phyloP scores from a whole-genome alignment of 495 filamentous ascomycete genomes.

The Podospora sp. region DNA sequence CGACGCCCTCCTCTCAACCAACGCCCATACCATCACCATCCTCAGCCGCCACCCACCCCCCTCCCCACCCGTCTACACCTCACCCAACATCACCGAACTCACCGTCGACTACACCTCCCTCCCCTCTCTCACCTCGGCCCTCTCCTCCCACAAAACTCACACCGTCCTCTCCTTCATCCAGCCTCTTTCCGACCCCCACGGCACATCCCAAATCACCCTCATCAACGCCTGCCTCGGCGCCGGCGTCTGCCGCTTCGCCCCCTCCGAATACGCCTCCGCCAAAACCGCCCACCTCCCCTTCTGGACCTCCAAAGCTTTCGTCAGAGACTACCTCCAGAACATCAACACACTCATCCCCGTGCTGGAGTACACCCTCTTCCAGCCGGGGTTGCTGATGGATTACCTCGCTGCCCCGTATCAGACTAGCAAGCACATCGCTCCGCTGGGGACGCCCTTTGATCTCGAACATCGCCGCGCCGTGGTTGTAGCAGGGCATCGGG shows the following conservation, averaged over 20 bases:
- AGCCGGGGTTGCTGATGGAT: conserved; percentile 57
- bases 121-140: neutral
- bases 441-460: conserved; percentile 45
- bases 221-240: neutral
- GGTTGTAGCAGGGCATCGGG: conserved; percentile 47
- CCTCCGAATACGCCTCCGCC: neutral
- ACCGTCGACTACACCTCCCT: neutral
- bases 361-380: conserved; percentile 56
- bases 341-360: neutral
- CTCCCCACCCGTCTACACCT: neutral
- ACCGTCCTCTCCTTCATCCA: neutral
- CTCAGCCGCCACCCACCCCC: neutral
- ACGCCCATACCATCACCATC: neutral
- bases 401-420: conserved; percentile 56
- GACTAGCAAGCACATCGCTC: conserved; percentile 51
- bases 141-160: neutral
- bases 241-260: neutral
- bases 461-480: conserved; percentile 54
- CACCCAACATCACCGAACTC: neutral
- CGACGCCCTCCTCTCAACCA: neutral
- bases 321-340: neutral
- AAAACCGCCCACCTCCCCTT: neutral
- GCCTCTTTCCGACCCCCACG: neutral
- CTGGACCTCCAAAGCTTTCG: neutral
- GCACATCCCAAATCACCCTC: neutral